Evolutionary conservation across 331 rosid genomes (phyloP), one percentile per base, ranked within the genome.

Genomic region (Spiraea crenata): DNA sequence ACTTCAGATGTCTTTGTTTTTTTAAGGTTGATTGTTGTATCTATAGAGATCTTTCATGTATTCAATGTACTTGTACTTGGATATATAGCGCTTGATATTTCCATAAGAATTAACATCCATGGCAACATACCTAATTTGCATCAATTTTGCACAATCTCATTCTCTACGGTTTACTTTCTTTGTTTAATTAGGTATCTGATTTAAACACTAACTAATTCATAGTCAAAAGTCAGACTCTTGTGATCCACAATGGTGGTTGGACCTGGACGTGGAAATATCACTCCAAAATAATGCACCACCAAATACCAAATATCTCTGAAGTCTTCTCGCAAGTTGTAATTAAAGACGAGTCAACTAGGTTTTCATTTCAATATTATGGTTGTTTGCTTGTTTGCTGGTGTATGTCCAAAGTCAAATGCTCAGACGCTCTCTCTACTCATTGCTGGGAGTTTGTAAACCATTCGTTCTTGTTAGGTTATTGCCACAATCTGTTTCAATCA

Each of bases 201-300:
- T 34, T 17, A 38, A 61, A 61, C 11, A 38, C 47, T 39, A 9
- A 51, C 41, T 17, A 56, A 15, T 63, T 51, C 9, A 31, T 9
- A 4, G 63, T 73, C 44, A 63, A 52, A 73, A 20, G 38, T 19
- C 37, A 62, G 20, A 20, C 6, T 25, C 45, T 20, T 17, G 37
- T 17, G 37, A 60, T 57, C 41, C 19, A 25, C 57, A 48, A 65
- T 42, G 46, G 71, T n/a, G 34, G 35, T 41, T 47, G 52, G 74
- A 55, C 44, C 69, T 47, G 63, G 74, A 55, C 44, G 73, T 47
- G 63, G 74, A 57, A 72, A 60, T 77, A 31, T 57, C 77, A 39
- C 34, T 48, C 4, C 4, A 59, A 59, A 59, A 37, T 37, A 25
- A 47, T 47, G 15, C n/a, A 45, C 3, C 59, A 54, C 37, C 59